Evolutionary conservation across 108 stramenopile species (phyloP), one percentile per base, ranked within the genome.

Genomic region (Mediolabrus comicus): DNA sequence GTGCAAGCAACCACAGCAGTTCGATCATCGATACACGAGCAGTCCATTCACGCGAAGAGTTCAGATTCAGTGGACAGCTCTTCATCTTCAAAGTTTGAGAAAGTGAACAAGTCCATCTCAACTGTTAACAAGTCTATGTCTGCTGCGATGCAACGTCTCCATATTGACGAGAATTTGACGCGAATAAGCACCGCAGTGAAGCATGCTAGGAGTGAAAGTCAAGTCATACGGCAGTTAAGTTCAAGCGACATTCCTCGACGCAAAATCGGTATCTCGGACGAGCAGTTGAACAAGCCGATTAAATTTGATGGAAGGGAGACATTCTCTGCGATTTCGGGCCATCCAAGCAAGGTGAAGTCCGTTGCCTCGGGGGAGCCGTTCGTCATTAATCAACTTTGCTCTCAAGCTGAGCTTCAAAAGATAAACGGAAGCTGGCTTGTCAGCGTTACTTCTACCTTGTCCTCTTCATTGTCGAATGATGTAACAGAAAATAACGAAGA

Each of bases 241-340:
- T 54, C 59, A 19, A 68, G 53, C 38, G 41, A 34, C 8, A 39
- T n/a, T 14, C 53, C 49, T 14, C 58, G 35, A 63, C 57, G 30
- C 28, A 41, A 53, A 62, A 30, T 72, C 19, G 71, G 62, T 22
- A 51, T 62, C 32, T 53, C 61, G 17, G 71, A 63, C 1, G 71
- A 72, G 7, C 29, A 54, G 33, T 16, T 33, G 36, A 53, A 31
- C 8, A 77, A 77, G 49, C 39, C 75, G 0, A 63, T 65, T 3
- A 77, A 77, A 49, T 69, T 77, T 58, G 75, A 77, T 59, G 75
- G 68, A 28, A 51, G 75, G 32, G 75, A 77, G 65, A 77, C 68
- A 31, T 77, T 77, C 28, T 34, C 55, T 43, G 59, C 62, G 13
- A 62, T 46, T 22, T 69, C 75, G 22, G 75, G 64, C 13, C 57